Conservation (phyloP, 345 rosid species). For the Trapa incisa region DNA sequence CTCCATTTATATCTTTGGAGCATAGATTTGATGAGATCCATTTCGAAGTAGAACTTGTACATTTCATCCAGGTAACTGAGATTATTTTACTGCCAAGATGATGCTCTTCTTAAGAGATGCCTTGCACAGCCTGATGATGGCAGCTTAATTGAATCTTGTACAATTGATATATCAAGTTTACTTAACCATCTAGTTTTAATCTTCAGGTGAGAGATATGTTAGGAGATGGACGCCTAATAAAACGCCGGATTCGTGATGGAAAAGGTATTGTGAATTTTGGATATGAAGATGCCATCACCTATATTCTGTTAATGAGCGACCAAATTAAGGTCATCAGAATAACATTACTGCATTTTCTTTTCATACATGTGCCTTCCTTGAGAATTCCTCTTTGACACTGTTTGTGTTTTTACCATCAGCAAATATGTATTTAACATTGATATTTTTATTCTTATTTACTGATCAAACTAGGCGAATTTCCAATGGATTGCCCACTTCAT, state of each 20-base stretch:
- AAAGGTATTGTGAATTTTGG: constrained; percentile 35
- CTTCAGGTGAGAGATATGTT: constrained; percentile 90
- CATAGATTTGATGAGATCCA: constrained; percentile 76
- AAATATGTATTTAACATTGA: not conserved
- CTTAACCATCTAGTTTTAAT: constrained; percentile 5
- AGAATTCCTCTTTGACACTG: not conserved
- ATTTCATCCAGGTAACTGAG: constrained; percentile 61
- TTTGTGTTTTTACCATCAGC: not conserved
- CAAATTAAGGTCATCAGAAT: not conserved
- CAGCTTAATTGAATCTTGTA: not conserved
- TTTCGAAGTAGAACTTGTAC: constrained; percentile 88
- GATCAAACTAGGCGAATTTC: constrained; percentile 70
- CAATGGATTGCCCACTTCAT: constrained; percentile 97
- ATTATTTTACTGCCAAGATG: not conserved
- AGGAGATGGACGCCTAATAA: constrained; percentile 93
- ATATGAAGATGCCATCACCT: not conserved
- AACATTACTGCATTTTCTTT: not conserved
- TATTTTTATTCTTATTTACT: not conserved
- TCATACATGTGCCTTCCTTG: not conserved
- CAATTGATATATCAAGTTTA: not conserved
- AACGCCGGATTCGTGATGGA: constrained; percentile 83
- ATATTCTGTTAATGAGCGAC: not conserved
- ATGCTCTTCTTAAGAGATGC: not conserved
- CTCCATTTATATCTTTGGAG: constrained; percentile 45
- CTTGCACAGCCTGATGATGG: not conserved